phyloP scores from a whole-genome alignment of 805 yeast species.

The Ogataea degrootiae region DNA sequence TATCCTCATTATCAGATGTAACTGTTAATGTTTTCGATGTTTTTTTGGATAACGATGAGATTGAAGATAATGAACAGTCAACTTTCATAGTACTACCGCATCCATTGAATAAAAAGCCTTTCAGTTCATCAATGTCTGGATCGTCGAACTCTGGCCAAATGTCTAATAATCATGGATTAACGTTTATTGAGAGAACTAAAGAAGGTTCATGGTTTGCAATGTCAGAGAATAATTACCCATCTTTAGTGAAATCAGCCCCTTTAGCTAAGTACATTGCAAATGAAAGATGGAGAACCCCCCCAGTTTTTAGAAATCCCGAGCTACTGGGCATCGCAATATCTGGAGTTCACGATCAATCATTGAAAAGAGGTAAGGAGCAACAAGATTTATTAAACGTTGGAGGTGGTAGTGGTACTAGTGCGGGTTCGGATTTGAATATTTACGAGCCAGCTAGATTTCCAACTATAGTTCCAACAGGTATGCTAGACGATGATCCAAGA shows the following conservation, averaged over 20 bases:
- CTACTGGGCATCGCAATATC: conserved; percentile 38
- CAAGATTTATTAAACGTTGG: neutral
- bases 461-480: conserved; percentile 19
- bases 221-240: conserved; percentile 73
- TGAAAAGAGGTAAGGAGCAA: conserved; percentile 4
- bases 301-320: conserved; percentile 33
- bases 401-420: neutral
- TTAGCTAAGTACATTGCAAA: conserved; percentile 54
- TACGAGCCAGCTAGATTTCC: conserved; percentile 21
- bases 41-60: conserved; percentile 29
- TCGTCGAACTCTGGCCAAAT: neutral
- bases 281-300: conserved; percentile 39
- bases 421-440: conserved; percentile 6
- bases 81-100: conserved; percentile 61
- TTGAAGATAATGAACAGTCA: conserved; percentile 8
- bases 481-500: conserved; percentile 13
- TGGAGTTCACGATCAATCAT: conserved; percentile 44
- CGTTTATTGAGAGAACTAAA: conserved; percentile 62
- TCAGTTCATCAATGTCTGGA: neutral
- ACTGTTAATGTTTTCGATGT: conserved; percentile 81
- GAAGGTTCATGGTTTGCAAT: conserved; percentile 81
- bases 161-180: conserved; percentile 31
- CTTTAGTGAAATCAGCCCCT: conserved; percentile 77
- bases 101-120: conserved; percentile 40
- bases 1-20: conserved; percentile 63